Conservation (phyloP, 345 rosid genomes). For the Punica granatum region DNA sequence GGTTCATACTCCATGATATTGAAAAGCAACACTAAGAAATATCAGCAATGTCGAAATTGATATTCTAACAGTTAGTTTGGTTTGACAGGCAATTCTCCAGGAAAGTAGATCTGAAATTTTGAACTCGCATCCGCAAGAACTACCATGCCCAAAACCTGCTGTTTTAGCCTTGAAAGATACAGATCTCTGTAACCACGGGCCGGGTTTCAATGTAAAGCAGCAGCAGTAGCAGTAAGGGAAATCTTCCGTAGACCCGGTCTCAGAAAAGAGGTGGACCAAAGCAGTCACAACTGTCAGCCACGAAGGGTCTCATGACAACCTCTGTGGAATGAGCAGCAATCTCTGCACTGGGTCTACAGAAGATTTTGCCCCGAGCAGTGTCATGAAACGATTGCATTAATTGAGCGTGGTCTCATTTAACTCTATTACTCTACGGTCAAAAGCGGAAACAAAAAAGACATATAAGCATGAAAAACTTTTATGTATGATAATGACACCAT, state of each 20-base stretch:
- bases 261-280: neutral
- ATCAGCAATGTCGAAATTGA: neutral
- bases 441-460: neutral
- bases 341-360: neutral
- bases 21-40: neutral
- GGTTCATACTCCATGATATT: neutral
- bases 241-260: neutral
- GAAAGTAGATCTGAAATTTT: neutral
- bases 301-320: neutral
- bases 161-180: neutral
- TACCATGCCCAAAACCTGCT: neutral
- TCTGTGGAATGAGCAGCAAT: neutral
- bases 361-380: neutral
- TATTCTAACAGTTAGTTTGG: neutral
- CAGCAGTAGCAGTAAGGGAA: neutral
- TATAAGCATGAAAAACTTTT: neutral
- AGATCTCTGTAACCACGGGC: neutral
- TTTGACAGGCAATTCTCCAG: neutral
- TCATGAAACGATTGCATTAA: neutral
- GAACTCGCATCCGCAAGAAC: neutral
- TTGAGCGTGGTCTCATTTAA: neutral
- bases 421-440: neutral
- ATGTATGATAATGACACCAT: neutral
- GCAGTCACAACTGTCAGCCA: neutral
- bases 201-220: neutral